These are phyloP conservation scores for Ammopiptanthus mongolicus DNA, from an alignment of 306 rosid genomes.

Conservation along the genomic window DNA sequence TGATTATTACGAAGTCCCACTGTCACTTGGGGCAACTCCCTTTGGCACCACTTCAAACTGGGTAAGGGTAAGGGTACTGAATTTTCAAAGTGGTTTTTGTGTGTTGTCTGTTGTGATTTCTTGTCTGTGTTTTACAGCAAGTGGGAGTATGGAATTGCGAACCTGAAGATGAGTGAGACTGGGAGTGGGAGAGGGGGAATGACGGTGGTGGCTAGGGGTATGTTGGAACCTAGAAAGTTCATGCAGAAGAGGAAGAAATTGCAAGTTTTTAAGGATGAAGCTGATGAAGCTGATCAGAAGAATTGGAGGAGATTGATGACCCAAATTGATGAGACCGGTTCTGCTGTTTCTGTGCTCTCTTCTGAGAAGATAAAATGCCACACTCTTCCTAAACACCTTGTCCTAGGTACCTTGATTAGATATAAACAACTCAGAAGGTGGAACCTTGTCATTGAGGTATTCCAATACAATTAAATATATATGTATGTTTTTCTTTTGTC, in stretches of 20 bases:
- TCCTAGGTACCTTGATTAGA: conserved; percentile 81
- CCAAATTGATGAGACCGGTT: conserved; percentile 66
- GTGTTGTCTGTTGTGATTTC: background rate
- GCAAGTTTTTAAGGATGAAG: conserved; percentile 63
- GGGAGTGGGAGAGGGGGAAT: conserved; percentile 30
- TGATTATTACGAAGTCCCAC: conserved; percentile 35
- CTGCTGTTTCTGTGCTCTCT: conserved; percentile 70
- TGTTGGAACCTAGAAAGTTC: conserved; percentile 79
- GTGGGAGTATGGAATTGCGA: conserved; percentile 36
- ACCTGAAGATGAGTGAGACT: conserved; percentile 42
- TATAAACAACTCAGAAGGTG: conserved; percentile 81
- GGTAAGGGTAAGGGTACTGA: conserved; percentile 11
- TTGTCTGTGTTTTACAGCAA: conserved; percentile 34
- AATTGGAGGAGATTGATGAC: conserved; percentile 86
- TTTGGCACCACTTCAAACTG: conserved; percentile 15
- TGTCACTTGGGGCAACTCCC: conserved; percentile 28
- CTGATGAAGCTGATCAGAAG: conserved; percentile 76
- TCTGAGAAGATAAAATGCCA: conserved; percentile 40
- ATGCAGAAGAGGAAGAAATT: conserved; percentile 62
- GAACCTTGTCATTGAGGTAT: conserved; percentile 87
- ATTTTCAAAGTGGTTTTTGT: background rate
- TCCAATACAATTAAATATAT: background rate
- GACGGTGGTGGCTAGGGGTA: conserved; percentile 63
- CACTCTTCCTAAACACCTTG: conserved; percentile 55
- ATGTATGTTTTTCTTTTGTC: too few relatives aligned